Percentiles rank a stretch among this genome's conserved stretches.
Evolutionary conservation across 257 asterid species (phyloP).

Genomic region (Rehmannia glutinosa): DNA sequence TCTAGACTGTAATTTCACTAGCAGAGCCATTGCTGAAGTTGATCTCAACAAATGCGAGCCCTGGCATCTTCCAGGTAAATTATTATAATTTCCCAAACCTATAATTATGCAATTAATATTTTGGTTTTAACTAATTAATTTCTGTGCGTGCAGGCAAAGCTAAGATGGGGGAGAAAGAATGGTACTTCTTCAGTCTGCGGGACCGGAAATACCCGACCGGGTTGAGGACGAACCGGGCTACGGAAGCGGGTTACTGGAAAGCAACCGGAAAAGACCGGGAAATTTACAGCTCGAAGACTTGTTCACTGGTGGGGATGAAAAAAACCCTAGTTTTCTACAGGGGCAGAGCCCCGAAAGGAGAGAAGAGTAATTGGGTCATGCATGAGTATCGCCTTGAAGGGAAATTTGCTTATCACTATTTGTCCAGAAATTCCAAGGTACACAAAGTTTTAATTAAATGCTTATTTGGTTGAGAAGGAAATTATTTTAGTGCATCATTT

Average conservation of each 20-base stretch:
- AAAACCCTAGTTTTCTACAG: constrained; percentile 92
- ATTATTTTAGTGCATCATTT: constrained; percentile 1
- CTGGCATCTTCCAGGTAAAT: constrained; percentile 81
- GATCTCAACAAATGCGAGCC: constrained; percentile 96
- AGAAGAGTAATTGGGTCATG: constrained; percentile 92
- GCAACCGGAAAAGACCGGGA: constrained; percentile 95
- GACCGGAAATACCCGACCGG: constrained; percentile 94
- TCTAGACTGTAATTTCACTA: constrained; percentile 51
- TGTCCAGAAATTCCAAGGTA: constrained; percentile 74
- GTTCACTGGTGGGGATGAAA: constrained; percentile 91
- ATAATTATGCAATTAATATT: no score
- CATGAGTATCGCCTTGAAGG: constrained; percentile 94
- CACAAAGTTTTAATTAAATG: no score
- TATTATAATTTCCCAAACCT: no score
- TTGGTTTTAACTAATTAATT: no score
- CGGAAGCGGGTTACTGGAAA: constrained; percentile 96
- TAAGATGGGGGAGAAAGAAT: constrained; percentile 87
- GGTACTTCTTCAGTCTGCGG: constrained; percentile 88
- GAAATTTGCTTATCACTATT: constrained; percentile 66
- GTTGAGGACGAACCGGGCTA: constrained; percentile 82
- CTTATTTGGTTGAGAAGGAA: background rate
- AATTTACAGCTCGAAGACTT: constrained; percentile 61
- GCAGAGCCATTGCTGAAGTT: constrained; percentile 78
- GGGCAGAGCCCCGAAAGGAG: constrained; percentile 90
- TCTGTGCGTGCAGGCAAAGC: constrained; percentile 44